These are phyloP conservation scores for Apophysomyces ossiformis DNA, from an alignment of 371 early-diverging fungal genomes.

Conservation along the genomic window DNA sequence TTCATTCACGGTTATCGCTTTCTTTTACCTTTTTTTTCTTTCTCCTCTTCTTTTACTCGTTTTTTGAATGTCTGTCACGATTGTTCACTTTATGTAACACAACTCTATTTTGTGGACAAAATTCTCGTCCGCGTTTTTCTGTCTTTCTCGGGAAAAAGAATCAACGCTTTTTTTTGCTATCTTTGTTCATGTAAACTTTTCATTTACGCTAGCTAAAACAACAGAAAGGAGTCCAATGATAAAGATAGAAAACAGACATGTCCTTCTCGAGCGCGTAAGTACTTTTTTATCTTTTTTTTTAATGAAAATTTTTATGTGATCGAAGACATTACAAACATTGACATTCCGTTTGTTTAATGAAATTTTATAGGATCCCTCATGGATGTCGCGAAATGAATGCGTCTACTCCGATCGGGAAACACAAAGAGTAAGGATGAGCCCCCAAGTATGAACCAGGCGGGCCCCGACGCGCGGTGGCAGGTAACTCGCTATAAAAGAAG, in stretches of 20 bases:
- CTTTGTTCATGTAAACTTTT: conserved; percentile 1
- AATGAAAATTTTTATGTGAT: neutral
- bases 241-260: neutral
- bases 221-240: neutral
- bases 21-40: neutral
- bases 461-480: conserved; percentile 29
- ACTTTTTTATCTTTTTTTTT: conserved; percentile 2
- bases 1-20: neutral
- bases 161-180: neutral
- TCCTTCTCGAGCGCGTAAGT: neutral
- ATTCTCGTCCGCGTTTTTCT: neutral
- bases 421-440: neutral
- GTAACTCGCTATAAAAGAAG: conserved; percentile 31
- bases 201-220: neutral
- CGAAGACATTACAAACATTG: neutral
- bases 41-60: neutral
- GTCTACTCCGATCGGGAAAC: conserved; percentile 9
- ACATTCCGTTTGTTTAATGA: conserved; percentile 1
- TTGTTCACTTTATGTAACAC: conserved; percentile 2
- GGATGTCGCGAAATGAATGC: conserved; percentile 7
- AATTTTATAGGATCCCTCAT: conserved; percentile 7
- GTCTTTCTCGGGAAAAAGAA: neutral
- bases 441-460: neutral
- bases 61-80: no score
- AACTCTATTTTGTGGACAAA: neutral